phyloP scores from a whole-genome alignment of 345 rosid species.

The Reutealis trisperma region DNA sequence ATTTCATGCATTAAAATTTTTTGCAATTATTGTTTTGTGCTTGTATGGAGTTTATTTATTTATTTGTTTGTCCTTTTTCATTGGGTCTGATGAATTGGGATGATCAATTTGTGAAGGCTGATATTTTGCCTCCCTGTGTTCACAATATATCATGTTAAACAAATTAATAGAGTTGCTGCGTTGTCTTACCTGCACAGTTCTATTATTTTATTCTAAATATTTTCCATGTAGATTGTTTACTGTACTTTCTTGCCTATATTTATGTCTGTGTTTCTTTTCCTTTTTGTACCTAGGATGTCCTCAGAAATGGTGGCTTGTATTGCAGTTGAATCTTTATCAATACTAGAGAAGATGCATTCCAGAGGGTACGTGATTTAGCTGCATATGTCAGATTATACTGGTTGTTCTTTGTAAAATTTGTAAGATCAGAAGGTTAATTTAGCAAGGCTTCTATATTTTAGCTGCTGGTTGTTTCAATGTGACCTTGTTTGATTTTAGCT shows the following conservation, averaged over 20 bases:
- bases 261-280: not conserved
- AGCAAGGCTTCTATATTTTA: not conserved
- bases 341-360: conserved; percentile 38
- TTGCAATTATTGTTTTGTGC: not conserved
- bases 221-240: not conserved
- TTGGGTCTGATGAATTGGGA: not conserved
- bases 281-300: conserved; percentile 26
- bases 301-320: conserved; percentile 41
- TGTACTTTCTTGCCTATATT: not conserved
- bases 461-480: not conserved
- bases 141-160: not conserved
- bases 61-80: not conserved
- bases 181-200: not conserved
- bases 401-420: conserved; percentile 5
- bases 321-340: conserved; percentile 39
- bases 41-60: not conserved
- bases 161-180: not conserved
- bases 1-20: not conserved
- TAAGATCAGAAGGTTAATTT: not conserved
- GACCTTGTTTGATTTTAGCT: conserved; percentile 16
- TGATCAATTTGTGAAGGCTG: not conserved
- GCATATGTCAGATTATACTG: not conserved
- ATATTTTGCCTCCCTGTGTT: not conserved
- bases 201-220: not conserved
- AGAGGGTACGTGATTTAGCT: conserved; percentile 27